Evolutionary conservation across 1,284 basidiomycete species (phyloP), one percentile per base, ranked within the genome.

Genomic region (Neonothopanus nambi): DNA sequence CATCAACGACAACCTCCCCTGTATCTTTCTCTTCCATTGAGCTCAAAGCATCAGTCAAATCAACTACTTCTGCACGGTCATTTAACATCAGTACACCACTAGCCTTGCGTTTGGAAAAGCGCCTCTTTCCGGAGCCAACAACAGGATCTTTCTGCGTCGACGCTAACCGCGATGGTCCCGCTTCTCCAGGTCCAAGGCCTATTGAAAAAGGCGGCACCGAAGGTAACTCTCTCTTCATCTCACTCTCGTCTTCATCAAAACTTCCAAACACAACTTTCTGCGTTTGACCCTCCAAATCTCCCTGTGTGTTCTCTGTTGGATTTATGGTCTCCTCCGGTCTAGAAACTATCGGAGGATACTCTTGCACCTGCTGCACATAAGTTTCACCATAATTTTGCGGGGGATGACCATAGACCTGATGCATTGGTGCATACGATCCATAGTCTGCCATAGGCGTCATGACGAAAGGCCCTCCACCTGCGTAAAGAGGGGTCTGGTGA

Each of bases 141-240:
- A 33, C 8, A 33, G 30, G 13, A 13, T 56, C 50, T 38, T 57
- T 52, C 36, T 52, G 48, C n/a, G 36, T 9, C 61, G 70, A 33
- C 69, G 57, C 30, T 13, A 33, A 13, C 13, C 71, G 67, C n/a
- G 67, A 66, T 6, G 69, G 74, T 1, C 67, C 68, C 12, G 65
- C 61, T 33, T 80, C 79, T 1, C 71, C 70, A 23, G 74, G 75
- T 5, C 59, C 56, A 13, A 81, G 55, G 0, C 81, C 81, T 33
- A 83, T 75, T 3, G 73, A 70, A 54, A 81, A 80, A 3, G 67
- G 52, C 15, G 69, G 52, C 51, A 73, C 69, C 7, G 65, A 60
- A 18, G 11, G n/a, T 24, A 24, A 45, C 24, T n/a, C 13, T n/a
- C 18, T 18, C 50, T 74, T 73, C 18, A 64, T 62, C n/a, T 48